Evolutionary conservation across 495 filamentous ascomycete genomes (phyloP).

Genomic region (Darksidea phi): DNA sequence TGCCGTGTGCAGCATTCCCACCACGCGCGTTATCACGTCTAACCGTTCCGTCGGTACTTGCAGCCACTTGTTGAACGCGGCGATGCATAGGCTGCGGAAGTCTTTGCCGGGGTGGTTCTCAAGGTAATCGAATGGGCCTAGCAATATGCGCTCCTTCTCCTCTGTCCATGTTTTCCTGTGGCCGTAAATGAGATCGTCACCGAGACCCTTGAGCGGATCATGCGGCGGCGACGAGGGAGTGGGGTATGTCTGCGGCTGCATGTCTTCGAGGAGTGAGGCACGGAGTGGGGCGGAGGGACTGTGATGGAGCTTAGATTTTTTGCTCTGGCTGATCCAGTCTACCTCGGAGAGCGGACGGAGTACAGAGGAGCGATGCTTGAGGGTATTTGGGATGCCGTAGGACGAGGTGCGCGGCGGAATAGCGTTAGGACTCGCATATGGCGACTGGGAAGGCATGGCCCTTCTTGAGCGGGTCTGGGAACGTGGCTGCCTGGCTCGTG

Average conservation of each 20-base stretch:
- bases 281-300: constrained; percentile 10
- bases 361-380: constrained; percentile 39
- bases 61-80: constrained; percentile 88
- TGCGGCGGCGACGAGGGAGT: constrained; percentile 22
- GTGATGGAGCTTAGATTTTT: constrained; percentile 28
- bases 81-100: constrained; percentile 78
- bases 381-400: constrained; percentile 48
- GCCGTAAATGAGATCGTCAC: constrained; percentile 34
- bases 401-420: constrained; percentile 77
- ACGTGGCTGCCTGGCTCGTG: background rate
- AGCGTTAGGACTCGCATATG: constrained; percentile 56
- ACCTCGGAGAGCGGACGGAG: constrained; percentile 57
- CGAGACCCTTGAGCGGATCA: constrained; percentile 27
- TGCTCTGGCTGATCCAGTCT: constrained; percentile 53
- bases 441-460: constrained; percentile 10
- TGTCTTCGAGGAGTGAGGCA: background rate
- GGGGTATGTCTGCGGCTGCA: constrained; percentile 13
- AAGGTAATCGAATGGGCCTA: constrained; percentile 88
- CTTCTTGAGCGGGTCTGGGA: constrained; percentile 1
- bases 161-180: constrained; percentile 36
- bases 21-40: constrained; percentile 78
- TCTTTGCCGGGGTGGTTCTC: constrained; percentile 86
- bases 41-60: constrained; percentile 76
- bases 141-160: constrained; percentile 61
- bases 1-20: constrained; percentile 91